Percentiles rank a stretch among this genome's conserved stretches.
Conservation (phyloP, 2,329 filamentous ascomycete species). For the Botrytis aclada region DNA sequence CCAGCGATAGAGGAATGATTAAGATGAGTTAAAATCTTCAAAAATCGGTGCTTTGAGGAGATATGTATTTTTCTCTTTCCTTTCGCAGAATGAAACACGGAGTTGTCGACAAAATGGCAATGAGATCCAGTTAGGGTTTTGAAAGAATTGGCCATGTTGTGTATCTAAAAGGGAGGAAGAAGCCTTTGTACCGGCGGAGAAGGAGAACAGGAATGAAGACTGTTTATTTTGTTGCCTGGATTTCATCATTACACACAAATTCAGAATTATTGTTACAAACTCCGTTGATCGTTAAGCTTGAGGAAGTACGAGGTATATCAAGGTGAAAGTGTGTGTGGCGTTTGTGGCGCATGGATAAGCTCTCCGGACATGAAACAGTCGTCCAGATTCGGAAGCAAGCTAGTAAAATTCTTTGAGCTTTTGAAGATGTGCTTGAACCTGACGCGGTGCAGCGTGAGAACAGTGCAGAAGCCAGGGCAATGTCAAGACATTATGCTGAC, state of each 20-base stretch:
- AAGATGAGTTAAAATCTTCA: neutral
- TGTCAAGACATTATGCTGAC: neutral
- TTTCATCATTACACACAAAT: neutral
- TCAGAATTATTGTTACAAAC: neutral
- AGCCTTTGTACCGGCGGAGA: neutral
- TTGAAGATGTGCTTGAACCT: neutral
- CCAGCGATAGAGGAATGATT: neutral
- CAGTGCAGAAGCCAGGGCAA: neutral
- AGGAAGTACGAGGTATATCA: neutral
- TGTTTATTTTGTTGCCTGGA: neutral
- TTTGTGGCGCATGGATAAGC: neutral
- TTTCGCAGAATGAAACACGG: neutral
- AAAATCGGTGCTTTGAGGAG: neutral
- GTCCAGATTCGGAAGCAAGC: neutral
- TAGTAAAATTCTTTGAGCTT: neutral
- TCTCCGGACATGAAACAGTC: conserved; percentile 2
- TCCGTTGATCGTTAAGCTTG: neutral
- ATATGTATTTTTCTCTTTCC: neutral
- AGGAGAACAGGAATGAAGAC: conserved; percentile 1
- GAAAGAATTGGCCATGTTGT: neutral
- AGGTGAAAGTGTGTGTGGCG: neutral
- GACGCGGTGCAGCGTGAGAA: neutral
- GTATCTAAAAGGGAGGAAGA: neutral
- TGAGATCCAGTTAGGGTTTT: neutral
- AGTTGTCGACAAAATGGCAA: neutral